Evolutionary conservation across 2,329 filamentous ascomycete genomes (phyloP).

Genomic region (Bipolaris bicolor): DNA sequence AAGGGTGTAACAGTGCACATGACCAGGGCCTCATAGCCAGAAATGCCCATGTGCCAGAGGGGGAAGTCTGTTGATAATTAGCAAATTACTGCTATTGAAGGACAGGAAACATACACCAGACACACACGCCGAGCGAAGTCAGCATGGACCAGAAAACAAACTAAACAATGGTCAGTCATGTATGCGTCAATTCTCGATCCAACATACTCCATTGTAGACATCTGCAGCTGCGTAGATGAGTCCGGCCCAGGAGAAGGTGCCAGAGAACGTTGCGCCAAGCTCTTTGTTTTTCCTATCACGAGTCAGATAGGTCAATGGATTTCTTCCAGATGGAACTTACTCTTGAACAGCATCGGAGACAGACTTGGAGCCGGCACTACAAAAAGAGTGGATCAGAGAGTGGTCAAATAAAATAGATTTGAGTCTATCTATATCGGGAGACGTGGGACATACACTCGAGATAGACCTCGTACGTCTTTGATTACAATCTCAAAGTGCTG

Average conservation of each 20-base stretch:
- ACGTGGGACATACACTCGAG: conserved; percentile 98
- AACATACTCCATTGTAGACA: conserved; percentile 84
- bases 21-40: conserved; percentile 89
- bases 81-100: background rate
- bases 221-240: conserved; percentile 83
- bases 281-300: conserved; percentile 73
- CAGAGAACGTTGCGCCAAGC: conserved; percentile 71
- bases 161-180: conserved; percentile 51
- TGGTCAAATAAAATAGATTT: conserved; percentile 45
- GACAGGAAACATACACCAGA: conserved; percentile 78
- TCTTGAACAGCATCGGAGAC: conserved; percentile 61
- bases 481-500: conserved; percentile 84
- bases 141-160: conserved; percentile 96
- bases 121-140: conserved; percentile 83
- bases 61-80: conserved; percentile 73
- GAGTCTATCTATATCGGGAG: conserved; percentile 80
- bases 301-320: conserved; percentile 27
- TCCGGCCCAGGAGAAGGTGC: conserved; percentile 74
- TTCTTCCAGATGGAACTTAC: conserved; percentile 58
- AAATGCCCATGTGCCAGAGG: conserved; percentile 98
- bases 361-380: conserved; percentile 56
- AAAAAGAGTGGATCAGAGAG: conserved; percentile 44
- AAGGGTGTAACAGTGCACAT: conserved; percentile 84
- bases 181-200: background rate
- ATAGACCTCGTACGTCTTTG: conserved; percentile 85